Base-by-base conservation (phyloP, 495 filamentous ascomycete species). In the Xylaria grammica region DNA sequence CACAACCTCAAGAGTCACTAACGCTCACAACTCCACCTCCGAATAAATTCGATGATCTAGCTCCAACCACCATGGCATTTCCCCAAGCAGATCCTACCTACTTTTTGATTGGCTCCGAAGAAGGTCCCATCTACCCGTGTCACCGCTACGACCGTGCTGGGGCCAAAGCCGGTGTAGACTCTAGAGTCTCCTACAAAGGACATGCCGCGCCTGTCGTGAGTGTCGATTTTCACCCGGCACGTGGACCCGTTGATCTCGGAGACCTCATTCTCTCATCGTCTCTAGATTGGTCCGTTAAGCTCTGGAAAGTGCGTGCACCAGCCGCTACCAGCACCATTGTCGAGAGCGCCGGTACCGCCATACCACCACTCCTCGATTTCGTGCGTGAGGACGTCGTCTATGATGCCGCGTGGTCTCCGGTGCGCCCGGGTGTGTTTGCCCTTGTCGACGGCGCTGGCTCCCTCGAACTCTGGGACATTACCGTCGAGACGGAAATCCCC, bases 21-120 rank as follows among this genome's bases (percentile, higher is more conserved):
- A 90, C 94, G 58, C 85, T 99, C 22, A 86, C 84, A 24, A 89
- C 91, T 1, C 96, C 95, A n/a, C 87, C 88, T 20, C 93, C 93
- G 2, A 86, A 90, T 57, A 97, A 96, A 74, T 94, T 90, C 3
- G 95, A 99, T 77, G 95, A 98, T 69, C 85, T 98, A 13, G 89
- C 90, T n/a, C 95, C 96, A 24, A 97, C 92, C 4, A 96, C 93
- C 78, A 94, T 98, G 86, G 92, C 91, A 22, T 99, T 99, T 81
- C 96, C 95, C 7, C 85, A 94, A 69, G 90, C 92, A 1, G 96
- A 99, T 70, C 95, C 95, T 17, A 98, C 95, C 2, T 97, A 96
- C 75, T 98, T 98, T 83, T 89, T 99, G 34, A 91, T 96, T 30
- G 95, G 95, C 45, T 96, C 94, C 3, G 95, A 99, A 79, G 94